phyloP scores from a whole-genome alignment of 129 eudicot species.

The Ambrosia artemisiifolia region DNA sequence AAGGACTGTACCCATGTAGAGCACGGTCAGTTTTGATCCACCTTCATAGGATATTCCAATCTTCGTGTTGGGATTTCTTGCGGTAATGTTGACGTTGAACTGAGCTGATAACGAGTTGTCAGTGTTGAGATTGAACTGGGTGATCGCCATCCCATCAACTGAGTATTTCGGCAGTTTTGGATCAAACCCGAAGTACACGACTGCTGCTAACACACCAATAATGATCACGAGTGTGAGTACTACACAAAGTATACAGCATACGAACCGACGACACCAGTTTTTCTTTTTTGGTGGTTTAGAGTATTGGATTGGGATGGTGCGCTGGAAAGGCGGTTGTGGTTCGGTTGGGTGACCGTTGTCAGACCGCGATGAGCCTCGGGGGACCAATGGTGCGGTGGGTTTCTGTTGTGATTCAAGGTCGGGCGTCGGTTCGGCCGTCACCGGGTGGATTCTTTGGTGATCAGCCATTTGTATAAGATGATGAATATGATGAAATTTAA shows the following conservation, averaged over 20 bases:
- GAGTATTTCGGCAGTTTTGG: slow-evolving; percentile 85
- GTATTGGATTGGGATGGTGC: slow-evolving; percentile 51
- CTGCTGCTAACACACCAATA: slow-evolving; percentile 54
- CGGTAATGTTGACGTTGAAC: slow-evolving; percentile 72
- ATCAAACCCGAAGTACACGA: slow-evolving; percentile 68
- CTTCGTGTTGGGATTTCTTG: slow-evolving; percentile 74
- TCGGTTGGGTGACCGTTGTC: slow-evolving; percentile 56
- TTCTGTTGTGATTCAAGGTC: slow-evolving; percentile 50
- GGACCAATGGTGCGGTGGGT: slow-evolving; percentile 58
- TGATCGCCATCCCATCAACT: slow-evolving; percentile 51
- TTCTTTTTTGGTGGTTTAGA: slow-evolving; percentile 54
- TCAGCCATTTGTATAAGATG: slow-evolving; percentile 34
- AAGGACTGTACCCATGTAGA: slow-evolving; percentile 48
- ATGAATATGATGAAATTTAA: background rate
- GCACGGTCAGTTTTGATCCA: slow-evolving; percentile 57
- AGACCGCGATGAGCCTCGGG: slow-evolving; percentile 51
- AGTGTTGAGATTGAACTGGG: slow-evolving; percentile 43
- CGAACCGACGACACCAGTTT: slow-evolving; percentile 43
- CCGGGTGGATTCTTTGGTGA: slow-evolving; percentile 45
- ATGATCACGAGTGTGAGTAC: slow-evolving; percentile 38
- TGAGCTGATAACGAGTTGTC: slow-evolving; percentile 66
- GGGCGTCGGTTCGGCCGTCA: slow-evolving; percentile 17
- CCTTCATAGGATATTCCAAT: slow-evolving; percentile 77
- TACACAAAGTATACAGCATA: slow-evolving; percentile 55
- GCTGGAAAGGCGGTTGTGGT: slow-evolving; percentile 30